Conservation (phyloP, 352 stramenopile genomes). For the Blastocystis sp. region DNA sequence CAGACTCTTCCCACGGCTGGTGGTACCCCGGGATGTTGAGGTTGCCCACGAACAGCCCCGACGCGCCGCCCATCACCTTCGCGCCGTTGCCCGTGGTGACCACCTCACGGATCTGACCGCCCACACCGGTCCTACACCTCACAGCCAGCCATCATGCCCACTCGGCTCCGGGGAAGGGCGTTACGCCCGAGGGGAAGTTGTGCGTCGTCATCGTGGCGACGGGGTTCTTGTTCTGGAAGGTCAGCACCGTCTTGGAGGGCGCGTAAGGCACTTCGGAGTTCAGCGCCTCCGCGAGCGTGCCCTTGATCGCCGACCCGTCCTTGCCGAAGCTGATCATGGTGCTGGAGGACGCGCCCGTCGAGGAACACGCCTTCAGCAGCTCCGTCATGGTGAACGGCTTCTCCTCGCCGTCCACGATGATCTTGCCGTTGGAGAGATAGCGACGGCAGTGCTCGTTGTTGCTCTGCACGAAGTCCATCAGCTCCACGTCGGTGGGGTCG, state of each 20-base stretch:
- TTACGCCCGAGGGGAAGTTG: conserved; percentile 95
- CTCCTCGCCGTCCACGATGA: conserved; percentile 94
- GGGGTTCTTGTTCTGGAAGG: conserved; percentile 87
- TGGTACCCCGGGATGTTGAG: conserved; percentile 92
- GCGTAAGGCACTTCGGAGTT: conserved; percentile 80
- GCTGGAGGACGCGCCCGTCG: conserved; percentile 87
- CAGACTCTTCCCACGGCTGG: conserved; percentile 92
- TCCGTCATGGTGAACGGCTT: conserved; percentile 95
- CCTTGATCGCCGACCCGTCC: conserved; percentile 95
- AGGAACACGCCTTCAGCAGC: conserved; percentile 97
- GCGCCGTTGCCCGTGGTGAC: conserved; percentile 95
- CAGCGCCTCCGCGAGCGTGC: conserved; percentile 87
- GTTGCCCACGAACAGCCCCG: conserved; percentile 91
- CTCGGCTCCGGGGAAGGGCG: conserved; percentile 80
- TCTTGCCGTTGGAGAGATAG: conserved; percentile 99
- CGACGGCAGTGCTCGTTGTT: conserved; percentile 99
- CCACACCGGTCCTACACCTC: conserved; percentile 87
- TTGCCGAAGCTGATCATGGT: conserved; percentile 98
- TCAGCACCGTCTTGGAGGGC: conserved; percentile 81
- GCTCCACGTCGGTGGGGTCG: conserved; percentile 98
- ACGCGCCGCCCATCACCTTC: conserved; percentile 89
- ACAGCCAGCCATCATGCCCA: neutral
- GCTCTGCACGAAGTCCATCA: conserved; percentile 95
- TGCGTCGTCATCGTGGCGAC: conserved; percentile 98
- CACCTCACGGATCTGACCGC: conserved; percentile 95